Evolutionary conservation across 208 protist genomes (phyloP).

Genomic region (Tritrichomonas musculus): DNA sequence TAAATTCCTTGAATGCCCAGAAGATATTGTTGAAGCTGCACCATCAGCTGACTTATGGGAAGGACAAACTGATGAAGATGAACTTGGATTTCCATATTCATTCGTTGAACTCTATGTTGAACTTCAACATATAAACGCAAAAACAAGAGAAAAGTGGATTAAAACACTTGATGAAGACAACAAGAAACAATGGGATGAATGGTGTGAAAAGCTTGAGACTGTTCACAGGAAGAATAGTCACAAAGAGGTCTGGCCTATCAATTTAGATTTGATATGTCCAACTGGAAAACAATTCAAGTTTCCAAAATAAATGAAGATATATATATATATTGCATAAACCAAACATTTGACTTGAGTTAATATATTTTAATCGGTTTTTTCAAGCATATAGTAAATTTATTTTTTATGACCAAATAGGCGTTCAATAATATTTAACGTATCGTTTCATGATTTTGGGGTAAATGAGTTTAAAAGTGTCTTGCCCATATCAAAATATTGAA

Average conservation of each 20-base stretch:
- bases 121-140: not conserved
- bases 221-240: not conserved
- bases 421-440: too few species aligned
- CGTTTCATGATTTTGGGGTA: too few species aligned
- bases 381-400: too few species aligned
- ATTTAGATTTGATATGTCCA: constrained; percentile 11
- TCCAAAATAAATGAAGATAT: too few species aligned
- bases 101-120: not conserved
- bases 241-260: constrained; percentile 28
- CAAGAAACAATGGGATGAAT: not conserved
- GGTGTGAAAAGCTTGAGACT: not conserved
- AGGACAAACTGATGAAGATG: constrained; percentile 19
- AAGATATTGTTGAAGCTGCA: not conserved
- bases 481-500: too few species aligned
- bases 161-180: not conserved
- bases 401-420: too few species aligned
- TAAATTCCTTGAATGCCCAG: not conserved
- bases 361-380: too few species aligned
- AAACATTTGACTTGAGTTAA: too few species aligned
- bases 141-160: not conserved
- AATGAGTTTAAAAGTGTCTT: too few species aligned
- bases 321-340: too few species aligned
- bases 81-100: constrained; percentile 18
- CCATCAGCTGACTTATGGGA: constrained; percentile 30
- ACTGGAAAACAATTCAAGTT: constrained; percentile 28